These are phyloP conservation scores for Balakata baccata DNA, from an alignment of 345 rosid species.

Conservation along the genomic window DNA sequence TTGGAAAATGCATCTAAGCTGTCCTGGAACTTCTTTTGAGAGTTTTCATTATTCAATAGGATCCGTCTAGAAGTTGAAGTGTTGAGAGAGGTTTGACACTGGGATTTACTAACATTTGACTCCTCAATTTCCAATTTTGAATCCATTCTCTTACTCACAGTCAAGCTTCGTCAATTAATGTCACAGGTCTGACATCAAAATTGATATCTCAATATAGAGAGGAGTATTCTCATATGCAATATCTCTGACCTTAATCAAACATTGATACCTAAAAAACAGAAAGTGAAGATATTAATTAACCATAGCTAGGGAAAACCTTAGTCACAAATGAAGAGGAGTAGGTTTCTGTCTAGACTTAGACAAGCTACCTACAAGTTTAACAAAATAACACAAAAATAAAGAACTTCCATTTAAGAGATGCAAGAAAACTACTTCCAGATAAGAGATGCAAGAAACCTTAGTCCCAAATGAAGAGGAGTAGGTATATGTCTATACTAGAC, in stretches of 20 bases:
- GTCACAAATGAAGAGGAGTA: neutral
- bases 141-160: conserved; percentile 35
- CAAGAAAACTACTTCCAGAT: too few species aligned
- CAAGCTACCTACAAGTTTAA: neutral
- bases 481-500: neutral
- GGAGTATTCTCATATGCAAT: neutral
- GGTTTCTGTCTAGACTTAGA: neutral
- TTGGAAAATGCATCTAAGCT: conserved; percentile 28
- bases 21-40: conserved; percentile 24
- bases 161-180: conserved; percentile 10
- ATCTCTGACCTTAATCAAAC: neutral
- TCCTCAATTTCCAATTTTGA: conserved; percentile 46
- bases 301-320: neutral
- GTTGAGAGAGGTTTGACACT: conserved; percentile 33
- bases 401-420: neutral
- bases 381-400: neutral
- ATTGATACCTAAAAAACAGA: conserved; percentile 12
- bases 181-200: neutral
- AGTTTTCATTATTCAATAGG: conserved; percentile 37
- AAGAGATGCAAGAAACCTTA: neutral
- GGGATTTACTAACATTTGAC: conserved; percentile 27
- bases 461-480: neutral
- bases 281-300: neutral
- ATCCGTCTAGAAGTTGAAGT: conserved; percentile 46
- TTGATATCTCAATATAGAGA: neutral